phyloP scores from a whole-genome alignment of 2,329 filamentous ascomycete species.

The Xylaria sp. region DNA sequence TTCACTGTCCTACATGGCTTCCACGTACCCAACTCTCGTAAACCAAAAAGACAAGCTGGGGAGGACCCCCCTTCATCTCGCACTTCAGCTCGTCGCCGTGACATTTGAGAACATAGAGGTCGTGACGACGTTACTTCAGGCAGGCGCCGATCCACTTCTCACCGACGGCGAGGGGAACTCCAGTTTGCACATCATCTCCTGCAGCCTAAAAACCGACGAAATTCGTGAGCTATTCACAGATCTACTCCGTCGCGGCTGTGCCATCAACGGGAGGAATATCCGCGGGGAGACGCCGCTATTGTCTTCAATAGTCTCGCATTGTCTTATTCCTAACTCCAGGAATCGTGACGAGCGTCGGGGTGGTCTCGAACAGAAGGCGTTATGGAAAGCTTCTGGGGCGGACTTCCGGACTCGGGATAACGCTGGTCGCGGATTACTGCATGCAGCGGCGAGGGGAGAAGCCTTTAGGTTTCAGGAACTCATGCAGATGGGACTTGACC shows the following conservation, averaged over 20 bases:
- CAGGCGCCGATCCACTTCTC: conserved; percentile 21
- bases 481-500: conserved; percentile 16
- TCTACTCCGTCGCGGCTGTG: conserved; percentile 14
- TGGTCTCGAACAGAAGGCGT: not conserved
- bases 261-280: conserved; percentile 16
- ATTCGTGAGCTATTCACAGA: conserved; percentile 5
- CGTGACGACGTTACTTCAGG: not conserved
- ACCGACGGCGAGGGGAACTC: conserved; percentile 18
- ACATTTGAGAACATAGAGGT: not conserved
- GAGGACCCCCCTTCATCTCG: conserved; percentile 17
- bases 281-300: conserved; percentile 23
- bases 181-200: conserved; percentile 9
- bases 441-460: conserved; percentile 7
- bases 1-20: conserved; percentile 13
- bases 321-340: not conserved
- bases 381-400: conserved; percentile 14
- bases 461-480: conserved; percentile 7
- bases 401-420: not conserved
- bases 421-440: conserved; percentile 18
- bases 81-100: not conserved
- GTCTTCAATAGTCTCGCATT: not conserved
- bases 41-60: conserved; percentile 23
- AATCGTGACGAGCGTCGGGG: not conserved
- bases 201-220: not conserved
- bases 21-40: conserved; percentile 10